Evolutionary conservation across 116 monocot species (phyloP).

Genomic region (Cymodocea nodosa): DNA sequence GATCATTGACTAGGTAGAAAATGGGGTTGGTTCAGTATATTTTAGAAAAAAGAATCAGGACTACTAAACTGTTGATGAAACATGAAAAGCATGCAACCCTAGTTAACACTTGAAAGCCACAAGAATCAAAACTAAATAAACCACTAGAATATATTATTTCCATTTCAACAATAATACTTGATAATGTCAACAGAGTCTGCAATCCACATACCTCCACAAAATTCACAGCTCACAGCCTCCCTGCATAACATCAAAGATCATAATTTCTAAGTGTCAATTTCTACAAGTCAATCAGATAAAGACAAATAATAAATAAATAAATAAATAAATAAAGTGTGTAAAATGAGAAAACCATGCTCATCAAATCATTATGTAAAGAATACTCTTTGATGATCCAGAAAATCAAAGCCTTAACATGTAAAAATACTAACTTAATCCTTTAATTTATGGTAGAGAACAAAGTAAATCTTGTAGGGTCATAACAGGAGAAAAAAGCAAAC

Average conservation of each 20-base stretch:
- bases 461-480: no score
- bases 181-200: not conserved
- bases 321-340: not conserved
- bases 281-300: not conserved
- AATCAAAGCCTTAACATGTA: no score
- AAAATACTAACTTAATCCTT: no score
- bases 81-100: no score
- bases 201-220: conserved; percentile 50
- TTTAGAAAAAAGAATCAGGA: no score
- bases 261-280: not conserved
- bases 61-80: no score
- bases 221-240: conserved; percentile 71
- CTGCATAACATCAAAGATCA: conserved; percentile 29
- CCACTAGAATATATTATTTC: not conserved
- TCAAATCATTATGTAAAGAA: not conserved
- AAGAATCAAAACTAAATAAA: not conserved
- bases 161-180: not conserved
- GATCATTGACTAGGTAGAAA: no score
- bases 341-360: not conserved
- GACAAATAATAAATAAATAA: conserved; percentile 1
- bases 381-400: no score
- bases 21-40: no score
- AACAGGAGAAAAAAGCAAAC: no score
- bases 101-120: no score
- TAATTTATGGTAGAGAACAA: no score